These are phyloP conservation scores for Dalbergia oliveri DNA, from an alignment of 306 rosid genomes.

Conservation along the genomic window DNA sequence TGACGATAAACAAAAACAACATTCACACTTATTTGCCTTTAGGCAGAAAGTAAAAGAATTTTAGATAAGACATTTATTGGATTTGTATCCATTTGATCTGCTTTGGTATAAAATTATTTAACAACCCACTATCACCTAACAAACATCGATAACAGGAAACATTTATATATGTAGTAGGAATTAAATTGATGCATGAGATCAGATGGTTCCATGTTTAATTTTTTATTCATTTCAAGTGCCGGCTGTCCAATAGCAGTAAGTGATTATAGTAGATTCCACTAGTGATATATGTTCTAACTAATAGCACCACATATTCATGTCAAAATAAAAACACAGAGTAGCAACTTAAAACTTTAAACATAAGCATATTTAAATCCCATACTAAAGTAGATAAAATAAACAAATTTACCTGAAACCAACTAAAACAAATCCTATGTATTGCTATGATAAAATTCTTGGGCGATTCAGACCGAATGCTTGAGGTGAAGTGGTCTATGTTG, in stretches of 20 bases:
- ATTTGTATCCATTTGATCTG: constrained; percentile 74
- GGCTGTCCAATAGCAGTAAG: background rate
- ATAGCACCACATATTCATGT: constrained; percentile 26
- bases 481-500: no score
- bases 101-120: constrained; percentile 34
- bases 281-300: constrained; percentile 17
- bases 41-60: no score
- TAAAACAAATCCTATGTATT: background rate
- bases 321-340: constrained; percentile 17
- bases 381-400: background rate
- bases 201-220: constrained; percentile 3
- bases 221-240: constrained; percentile 6
- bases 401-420: background rate
- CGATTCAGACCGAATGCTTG: no score
- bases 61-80: constrained; percentile 67
- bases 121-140: constrained; percentile 33
- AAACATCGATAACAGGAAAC: constrained; percentile 18
- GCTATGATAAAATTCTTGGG: no score
- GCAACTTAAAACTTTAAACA: constrained; percentile 7
- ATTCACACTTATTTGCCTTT: no score
- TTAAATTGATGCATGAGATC: background rate
- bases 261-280: background rate
- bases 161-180: constrained; percentile 9
- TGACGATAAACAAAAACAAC: no score
- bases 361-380: background rate